Evolutionary conservation across 2,329 filamentous ascomycete genomes (phyloP).

Genomic region (Aspergillus transmontanensis): DNA sequence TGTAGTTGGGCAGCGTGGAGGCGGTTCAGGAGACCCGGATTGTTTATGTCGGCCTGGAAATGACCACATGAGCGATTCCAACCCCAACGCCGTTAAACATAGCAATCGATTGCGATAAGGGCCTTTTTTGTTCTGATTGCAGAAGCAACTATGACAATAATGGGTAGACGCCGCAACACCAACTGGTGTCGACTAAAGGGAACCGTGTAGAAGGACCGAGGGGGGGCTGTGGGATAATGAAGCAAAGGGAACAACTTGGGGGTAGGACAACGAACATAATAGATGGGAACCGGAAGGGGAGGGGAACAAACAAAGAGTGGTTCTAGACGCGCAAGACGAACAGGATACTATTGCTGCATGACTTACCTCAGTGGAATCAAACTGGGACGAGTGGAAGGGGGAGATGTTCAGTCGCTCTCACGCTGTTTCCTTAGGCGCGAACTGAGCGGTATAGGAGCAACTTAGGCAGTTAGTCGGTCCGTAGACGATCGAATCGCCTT

Average conservation of each 20-base stretch:
- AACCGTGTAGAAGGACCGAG: neutral
- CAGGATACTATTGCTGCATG: conserved; percentile 18
- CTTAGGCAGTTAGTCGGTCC: conserved; percentile 22
- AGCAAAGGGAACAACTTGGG: conserved; percentile 15
- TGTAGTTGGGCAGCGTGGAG: conserved; percentile 22
- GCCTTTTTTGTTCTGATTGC: neutral
- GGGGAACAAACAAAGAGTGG: conserved; percentile 17
- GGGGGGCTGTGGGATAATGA: conserved; percentile 5
- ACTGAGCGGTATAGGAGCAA: conserved; percentile 21
- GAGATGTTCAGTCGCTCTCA: conserved; percentile 13
- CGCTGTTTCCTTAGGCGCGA: conserved; percentile 20
- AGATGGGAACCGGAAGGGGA: conserved; percentile 10
- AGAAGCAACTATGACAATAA: neutral
- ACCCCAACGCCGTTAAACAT: conserved; percentile 18
- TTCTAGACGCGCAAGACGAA: conserved; percentile 18
- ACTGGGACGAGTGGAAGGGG: conserved; percentile 16
- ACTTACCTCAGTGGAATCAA: conserved; percentile 23
- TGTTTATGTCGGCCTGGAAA: conserved; percentile 36
- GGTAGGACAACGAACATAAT: conserved; percentile 4
- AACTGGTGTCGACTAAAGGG: neutral
- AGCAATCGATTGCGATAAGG: conserved; percentile 7
- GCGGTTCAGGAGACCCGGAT: conserved; percentile 28
- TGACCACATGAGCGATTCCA: conserved; percentile 31
- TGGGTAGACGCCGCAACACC: neutral
- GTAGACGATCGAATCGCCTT: conserved; percentile 31